A percentile compares a stretch with the other conserved stretches of the same genome.
These are phyloP conservation scores for Cyberlindnera xylosilytica DNA, from an alignment of 805 yeast genomes.

Conservation along the genomic window DNA sequence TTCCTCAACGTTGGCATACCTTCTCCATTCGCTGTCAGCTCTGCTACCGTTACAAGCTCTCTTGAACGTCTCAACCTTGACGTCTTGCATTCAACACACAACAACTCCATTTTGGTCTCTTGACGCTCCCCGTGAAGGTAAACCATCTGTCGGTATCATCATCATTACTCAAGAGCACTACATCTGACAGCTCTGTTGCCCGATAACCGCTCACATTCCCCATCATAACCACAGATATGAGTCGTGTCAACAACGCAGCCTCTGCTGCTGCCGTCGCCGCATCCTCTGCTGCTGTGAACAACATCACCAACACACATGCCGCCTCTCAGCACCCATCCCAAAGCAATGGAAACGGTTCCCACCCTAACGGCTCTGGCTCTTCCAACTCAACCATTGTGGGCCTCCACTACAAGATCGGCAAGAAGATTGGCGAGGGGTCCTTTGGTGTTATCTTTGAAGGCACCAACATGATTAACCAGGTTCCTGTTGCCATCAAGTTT, in stretches of 20 bases:
- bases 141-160: no score
- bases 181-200: no score
- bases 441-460: conserved; percentile 86
- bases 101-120: no score
- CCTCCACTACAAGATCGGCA: conserved; percentile 72
- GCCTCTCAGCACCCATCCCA: conserved; percentile 7
- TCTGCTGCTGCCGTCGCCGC: conserved; percentile 30
- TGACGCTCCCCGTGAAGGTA: no score
- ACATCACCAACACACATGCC: conserved; percentile 23
- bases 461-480: conserved; percentile 60
- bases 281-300: conserved; percentile 28
- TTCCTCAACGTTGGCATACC: no score
- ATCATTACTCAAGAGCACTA: no score
- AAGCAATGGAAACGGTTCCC: conserved; percentile 8
- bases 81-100: no score
- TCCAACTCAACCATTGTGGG: conserved; percentile 37
- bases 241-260: conserved; percentile 19
- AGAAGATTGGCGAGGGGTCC: conserved; percentile 85
- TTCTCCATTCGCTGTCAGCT: no score
- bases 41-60: no score
- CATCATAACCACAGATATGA: no score
- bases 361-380: conserved; percentile 11
- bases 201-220: no score
- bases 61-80: no score
- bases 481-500: conserved; percentile 71